These are phyloP conservation scores for Aspergillus flavus DNA, from an alignment of 2,329 filamentous ascomycete species.

Conservation along the genomic window DNA sequence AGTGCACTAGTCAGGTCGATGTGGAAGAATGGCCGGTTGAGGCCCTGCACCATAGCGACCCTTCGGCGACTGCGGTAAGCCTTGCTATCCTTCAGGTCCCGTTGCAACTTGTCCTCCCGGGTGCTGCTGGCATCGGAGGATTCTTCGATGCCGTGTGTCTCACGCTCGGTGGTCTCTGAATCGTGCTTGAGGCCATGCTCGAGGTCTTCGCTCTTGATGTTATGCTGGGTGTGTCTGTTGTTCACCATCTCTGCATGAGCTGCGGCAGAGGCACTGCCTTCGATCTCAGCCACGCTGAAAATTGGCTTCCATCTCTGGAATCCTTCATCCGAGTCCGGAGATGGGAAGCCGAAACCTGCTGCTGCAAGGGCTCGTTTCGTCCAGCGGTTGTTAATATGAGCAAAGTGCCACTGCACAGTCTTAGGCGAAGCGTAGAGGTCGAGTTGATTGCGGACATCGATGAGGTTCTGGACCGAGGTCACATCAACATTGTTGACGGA, in stretches of 20 bases:
- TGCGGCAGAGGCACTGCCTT: conserved; percentile 70
- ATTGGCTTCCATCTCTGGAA: conserved; percentile 87
- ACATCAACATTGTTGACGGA: conserved; percentile 93
- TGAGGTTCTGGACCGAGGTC: conserved; percentile 87
- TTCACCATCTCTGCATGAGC: conserved; percentile 66
- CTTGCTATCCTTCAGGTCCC: conserved; percentile 52
- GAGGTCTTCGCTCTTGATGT: conserved; percentile 27
- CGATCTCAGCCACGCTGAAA: conserved; percentile 87
- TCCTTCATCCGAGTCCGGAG: conserved; percentile 54
- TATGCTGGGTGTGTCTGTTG: conserved; percentile 54
- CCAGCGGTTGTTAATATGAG: conserved; percentile 92
- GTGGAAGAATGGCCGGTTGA: conserved; percentile 91
- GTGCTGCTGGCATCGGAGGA: conserved; percentile 33
- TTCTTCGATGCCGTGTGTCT: conserved; percentile 33
- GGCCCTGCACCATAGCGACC: conserved; percentile 74
- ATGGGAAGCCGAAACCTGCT: conserved; percentile 86
- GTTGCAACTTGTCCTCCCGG: conserved; percentile 44
- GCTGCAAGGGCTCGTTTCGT: conserved; percentile 86
- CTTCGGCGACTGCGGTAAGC: conserved; percentile 43
- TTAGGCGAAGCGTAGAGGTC: conserved; percentile 81
- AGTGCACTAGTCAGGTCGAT: conserved; percentile 87
- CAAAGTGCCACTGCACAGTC: conserved; percentile 91
- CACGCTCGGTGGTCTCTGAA: conserved; percentile 33
- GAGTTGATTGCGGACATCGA: conserved; percentile 92
- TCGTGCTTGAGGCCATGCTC: conserved; percentile 38